Percentiles rank a stretch among this genome's conserved stretches.
Conservation (phyloP, 78 protist genomes). For the Dictyostelium capitatum region DNA sequence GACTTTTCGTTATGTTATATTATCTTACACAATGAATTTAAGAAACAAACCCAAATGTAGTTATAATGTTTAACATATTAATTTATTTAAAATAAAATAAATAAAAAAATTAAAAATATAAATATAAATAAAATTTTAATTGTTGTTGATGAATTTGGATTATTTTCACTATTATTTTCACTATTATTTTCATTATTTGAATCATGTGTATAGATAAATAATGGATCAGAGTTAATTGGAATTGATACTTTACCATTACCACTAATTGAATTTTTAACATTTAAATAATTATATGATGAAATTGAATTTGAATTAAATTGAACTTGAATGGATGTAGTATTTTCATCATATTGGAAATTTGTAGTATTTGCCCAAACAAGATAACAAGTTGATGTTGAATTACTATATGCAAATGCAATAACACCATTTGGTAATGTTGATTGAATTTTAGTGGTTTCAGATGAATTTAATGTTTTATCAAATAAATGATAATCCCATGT, state of each 20-base stretch:
- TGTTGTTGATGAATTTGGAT: too few relatives aligned
- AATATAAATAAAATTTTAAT: too few relatives aligned
- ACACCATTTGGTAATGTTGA: background rate
- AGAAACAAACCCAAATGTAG: too few relatives aligned
- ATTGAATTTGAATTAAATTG: background rate
- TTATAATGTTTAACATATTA: too few relatives aligned
- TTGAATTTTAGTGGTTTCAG: background rate
- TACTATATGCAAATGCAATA: background rate
- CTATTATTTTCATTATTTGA: too few relatives aligned
- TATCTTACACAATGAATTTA: too few relatives aligned
- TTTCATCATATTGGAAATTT: constrained; percentile 3
- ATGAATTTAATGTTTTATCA: background rate
- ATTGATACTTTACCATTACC: background rate
- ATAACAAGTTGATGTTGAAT: background rate
- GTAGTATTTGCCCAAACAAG: constrained; percentile 22
- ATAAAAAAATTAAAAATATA: too few relatives aligned
- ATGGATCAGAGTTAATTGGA: background rate
- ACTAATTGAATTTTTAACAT: background rate
- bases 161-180: too few relatives aligned
- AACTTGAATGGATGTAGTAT: constrained; percentile 3
- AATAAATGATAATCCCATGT: constrained; percentile 27
- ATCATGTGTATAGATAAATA: background rate
- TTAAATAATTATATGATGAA: background rate
- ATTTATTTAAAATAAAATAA: too few relatives aligned
- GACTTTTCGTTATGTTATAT: too few relatives aligned